Conservation (phyloP, 202 grass and related monocot species). For the Hordeum pubiflorum region DNA sequence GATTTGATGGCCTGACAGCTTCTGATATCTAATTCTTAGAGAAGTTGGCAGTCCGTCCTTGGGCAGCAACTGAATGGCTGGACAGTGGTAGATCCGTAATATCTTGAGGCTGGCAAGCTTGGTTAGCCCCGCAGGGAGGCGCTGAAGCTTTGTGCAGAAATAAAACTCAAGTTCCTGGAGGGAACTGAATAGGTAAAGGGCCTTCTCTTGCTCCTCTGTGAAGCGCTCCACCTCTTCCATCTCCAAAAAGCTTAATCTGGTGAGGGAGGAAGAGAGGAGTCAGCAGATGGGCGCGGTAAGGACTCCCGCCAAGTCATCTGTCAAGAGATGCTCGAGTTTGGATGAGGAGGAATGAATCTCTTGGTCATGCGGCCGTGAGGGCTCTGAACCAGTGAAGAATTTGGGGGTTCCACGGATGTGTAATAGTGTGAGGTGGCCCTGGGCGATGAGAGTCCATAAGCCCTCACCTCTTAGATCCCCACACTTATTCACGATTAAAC, state of each 20-base stretch:
- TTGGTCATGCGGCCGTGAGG: too few species aligned
- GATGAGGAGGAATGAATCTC: neutral
- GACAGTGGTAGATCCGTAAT: neutral
- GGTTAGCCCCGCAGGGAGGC: neutral
- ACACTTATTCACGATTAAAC: rapidly evolving
- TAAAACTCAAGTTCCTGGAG: neutral
- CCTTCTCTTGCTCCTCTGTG: neutral
- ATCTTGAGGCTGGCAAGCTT: neutral
- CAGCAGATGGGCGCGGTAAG: neutral
- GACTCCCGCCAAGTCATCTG: neutral
- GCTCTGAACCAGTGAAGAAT: neutral
- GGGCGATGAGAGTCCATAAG: neutral
- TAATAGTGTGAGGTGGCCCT: neutral
- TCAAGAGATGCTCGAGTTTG: neutral
- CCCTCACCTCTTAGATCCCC: neutral
- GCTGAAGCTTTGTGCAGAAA: rapidly evolving
- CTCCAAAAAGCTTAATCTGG: rapidly evolving
- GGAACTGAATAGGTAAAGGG: neutral
- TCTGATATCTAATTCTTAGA: neutral
- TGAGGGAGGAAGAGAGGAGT: neutral
- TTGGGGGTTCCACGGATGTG: rapidly evolving
- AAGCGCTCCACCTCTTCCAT: neutral
- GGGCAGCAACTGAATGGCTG: neutral
- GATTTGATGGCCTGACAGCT: neutral
- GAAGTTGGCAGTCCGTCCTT: neutral